Conservation (phyloP, 805 yeast species). For the Osmozyma mogii region DNA sequence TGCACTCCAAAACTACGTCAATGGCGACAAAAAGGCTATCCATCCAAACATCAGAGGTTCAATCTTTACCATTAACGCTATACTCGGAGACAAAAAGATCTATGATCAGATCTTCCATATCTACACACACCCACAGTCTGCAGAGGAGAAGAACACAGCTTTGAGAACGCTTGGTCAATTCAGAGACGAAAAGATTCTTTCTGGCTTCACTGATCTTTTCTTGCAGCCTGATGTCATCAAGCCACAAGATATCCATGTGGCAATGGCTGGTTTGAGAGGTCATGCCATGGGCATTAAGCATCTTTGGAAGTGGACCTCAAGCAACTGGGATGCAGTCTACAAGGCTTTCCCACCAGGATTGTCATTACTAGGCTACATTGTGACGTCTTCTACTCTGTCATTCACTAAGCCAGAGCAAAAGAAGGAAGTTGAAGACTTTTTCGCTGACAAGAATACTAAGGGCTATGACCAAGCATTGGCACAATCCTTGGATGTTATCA, state of each 20-base stretch:
- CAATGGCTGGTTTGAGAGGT: slow-evolving; percentile 64
- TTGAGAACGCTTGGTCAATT: slow-evolving; percentile 63
- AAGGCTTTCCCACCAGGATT: slow-evolving; percentile 73
- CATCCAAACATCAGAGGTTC: slow-evolving; percentile 67
- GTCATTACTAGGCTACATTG: slow-evolving; percentile 71
- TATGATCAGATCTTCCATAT: slow-evolving; percentile 56
- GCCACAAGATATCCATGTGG: slow-evolving; percentile 67
- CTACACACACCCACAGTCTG: slow-evolving; percentile 51
- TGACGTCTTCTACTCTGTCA: slow-evolving; percentile 51
- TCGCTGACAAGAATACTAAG: slow-evolving; percentile 45
- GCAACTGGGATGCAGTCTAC: slow-evolving; percentile 64
- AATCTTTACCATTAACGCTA: slow-evolving; percentile 61
- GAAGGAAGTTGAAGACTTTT: slow-evolving; percentile 44
- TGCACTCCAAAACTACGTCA: slow-evolving; percentile 44
- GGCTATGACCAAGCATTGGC: slow-evolving; percentile 61
- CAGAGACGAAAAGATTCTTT: slow-evolving; percentile 41
- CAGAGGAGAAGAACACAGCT: slow-evolving; percentile 65
- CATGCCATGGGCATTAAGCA: slow-evolving; percentile 59
- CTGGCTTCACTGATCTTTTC: slow-evolving; percentile 48
- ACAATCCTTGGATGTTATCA: slow-evolving; percentile 54
- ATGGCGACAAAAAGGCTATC: slow-evolving; percentile 61
- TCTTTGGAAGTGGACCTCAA: slow-evolving; percentile 65
- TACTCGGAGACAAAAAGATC: slow-evolving; percentile 50
- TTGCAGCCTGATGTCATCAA: slow-evolving; percentile 52
- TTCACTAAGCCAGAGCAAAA: slow-evolving; percentile 50